A percentile compares a stretch with the other conserved stretches of the same genome.
Evolutionary conservation across 768 basidiomycete species (phyloP).

Genomic region (Trametes maxima): DNA sequence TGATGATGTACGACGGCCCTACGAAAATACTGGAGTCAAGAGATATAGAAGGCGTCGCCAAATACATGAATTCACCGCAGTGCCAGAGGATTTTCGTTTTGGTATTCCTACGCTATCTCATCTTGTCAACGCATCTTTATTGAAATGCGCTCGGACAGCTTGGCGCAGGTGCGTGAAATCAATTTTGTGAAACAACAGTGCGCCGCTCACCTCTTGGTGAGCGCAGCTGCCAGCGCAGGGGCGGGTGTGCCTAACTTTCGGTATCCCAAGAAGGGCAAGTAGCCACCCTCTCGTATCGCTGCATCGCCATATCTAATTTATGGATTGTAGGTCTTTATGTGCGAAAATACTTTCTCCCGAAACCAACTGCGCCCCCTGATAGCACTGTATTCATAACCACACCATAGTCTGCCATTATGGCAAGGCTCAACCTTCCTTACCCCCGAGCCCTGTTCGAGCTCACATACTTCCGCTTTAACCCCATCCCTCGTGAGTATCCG

Average conservation of each 20-base stretch:
- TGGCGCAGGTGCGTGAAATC: conserved; percentile 59
- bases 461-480: conserved; percentile 77
- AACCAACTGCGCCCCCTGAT: background rate
- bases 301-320: background rate
- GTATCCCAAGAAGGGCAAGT: conserved; percentile 43
- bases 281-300: conserved; percentile 2
- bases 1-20: conserved; percentile 29
- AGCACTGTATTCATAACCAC: background rate
- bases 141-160: conserved; percentile 41
- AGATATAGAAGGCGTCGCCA: conserved; percentile 53
- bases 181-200: background rate
- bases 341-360: conserved; percentile 3
- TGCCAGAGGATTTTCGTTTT: conserved; percentile 75
- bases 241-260: conserved; percentile 58
- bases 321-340: conserved; percentile 32
- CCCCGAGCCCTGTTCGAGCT: conserved; percentile 97
- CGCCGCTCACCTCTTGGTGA: background rate
- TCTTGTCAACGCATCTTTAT: background rate
- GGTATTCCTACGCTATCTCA: conserved; percentile 44
- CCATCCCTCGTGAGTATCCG: conserved; percentile 66
- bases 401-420: conserved; percentile 59
- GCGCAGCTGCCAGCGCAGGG: conserved; percentile 41
- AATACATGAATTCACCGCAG: conserved; percentile 67
- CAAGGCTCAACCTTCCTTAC: conserved; percentile 78
- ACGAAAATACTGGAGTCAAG: conserved; percentile 36